Evolutionary conservation across 1,139 yeast species (phyloP), one percentile per base, ranked within the genome.

Genomic region (Kluyveromyces sp.): DNA sequence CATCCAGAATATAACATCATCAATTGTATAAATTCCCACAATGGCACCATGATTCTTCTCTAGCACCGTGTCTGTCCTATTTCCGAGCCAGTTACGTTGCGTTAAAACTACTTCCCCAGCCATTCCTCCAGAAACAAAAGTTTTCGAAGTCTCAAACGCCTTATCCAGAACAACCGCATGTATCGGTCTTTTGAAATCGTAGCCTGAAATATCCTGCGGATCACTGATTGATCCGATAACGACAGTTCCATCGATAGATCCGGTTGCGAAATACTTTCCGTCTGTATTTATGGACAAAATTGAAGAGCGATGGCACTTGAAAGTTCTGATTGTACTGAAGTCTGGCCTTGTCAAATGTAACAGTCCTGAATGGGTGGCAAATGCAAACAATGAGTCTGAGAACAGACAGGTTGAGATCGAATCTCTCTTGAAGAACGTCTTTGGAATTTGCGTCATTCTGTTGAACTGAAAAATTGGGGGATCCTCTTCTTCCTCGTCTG

Each of bases 221-320:
- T 83, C 87, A 1, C 52, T 49, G 0, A 84, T 68, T 0, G 89
- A 75, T 0, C 95, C 94, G 9, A 89, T 76, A 0, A 86, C 88
- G 0, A 89, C 83, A 0, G 95, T 84, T 0, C 98, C 97, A 59
- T 92, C 97, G 71, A 89, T 82, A 0, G 96, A 87, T 0, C 89
- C 95, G 0, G 94, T 81, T 0, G 89, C 94, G 52, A 89, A 77
- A 54, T 73, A 79, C 11, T 65, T 63, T 0, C 94, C 94, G 56
- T 87, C 95, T 0, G 84, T 75, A 45, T 80, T 77, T 2, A 80
- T 67, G 0, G 87, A 77, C 35, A 89, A 66, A 2, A 92, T 77
- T 0, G 96, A 86, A 0, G 97, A 92, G 39, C 86, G 70, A 55
- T 94, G 96, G 0, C 94, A 92, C 53, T 86, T 77, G 49, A 85